Percentiles rank a stretch among this genome's conserved stretches.
These are phyloP conservation scores for Akanthomyces muscarius DNA, from an alignment of 2,329 filamentous ascomycete species.

Conservation along the genomic window DNA sequence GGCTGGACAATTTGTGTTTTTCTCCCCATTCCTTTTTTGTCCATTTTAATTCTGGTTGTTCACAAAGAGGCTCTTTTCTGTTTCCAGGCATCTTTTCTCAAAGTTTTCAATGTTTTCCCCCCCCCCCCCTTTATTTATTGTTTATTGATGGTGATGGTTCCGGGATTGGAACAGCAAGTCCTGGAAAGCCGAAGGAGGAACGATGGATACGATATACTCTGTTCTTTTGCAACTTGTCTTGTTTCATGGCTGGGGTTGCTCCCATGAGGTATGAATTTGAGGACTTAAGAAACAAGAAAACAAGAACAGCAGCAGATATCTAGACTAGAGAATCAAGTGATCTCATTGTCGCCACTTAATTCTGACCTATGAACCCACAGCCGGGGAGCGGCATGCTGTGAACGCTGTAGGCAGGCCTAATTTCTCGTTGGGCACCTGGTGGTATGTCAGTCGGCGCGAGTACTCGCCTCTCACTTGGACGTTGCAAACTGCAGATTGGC, in stretches of 20 bases:
- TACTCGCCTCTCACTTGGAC: no score
- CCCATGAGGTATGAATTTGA: constrained; percentile 16
- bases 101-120: not conserved
- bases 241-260: not conserved
- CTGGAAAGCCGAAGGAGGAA: not conserved
- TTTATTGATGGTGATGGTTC: constrained; percentile 23
- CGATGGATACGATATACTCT: not conserved
- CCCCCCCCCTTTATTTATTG: not conserved
- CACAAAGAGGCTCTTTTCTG: constrained; percentile 8
- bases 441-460: no score
- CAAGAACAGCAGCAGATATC: constrained; percentile 21
- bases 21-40: constrained; percentile 20
- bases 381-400: no score
- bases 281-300: constrained; percentile 4
- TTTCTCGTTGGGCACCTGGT: no score
- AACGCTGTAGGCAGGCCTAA: no score
- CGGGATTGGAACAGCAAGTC: constrained; percentile 11
- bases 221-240: not conserved
- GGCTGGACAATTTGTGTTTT: constrained; percentile 24
- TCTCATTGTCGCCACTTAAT: constrained; percentile 22
- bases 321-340: constrained; percentile 34
- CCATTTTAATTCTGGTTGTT: constrained; percentile 15
- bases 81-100: constrained; percentile 11
- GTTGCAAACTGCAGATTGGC: no score
- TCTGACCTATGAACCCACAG: no score